Evolutionary conservation across 2,329 filamentous ascomycete species (phyloP).

Genomic region (Fusarium humuli): DNA sequence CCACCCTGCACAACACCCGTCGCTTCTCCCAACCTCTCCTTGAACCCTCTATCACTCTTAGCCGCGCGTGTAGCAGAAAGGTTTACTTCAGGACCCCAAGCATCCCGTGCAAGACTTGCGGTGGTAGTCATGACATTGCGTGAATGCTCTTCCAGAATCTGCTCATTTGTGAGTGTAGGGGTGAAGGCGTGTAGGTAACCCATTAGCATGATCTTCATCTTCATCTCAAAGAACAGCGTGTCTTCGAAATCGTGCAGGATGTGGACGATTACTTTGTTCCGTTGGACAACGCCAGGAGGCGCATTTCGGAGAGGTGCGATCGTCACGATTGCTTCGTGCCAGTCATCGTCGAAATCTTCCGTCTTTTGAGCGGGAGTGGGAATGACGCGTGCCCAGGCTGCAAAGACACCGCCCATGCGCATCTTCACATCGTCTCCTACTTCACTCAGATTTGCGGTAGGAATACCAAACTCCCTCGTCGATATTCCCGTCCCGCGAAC

Average conservation of each 20-base stretch:
- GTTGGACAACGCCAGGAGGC: constrained; percentile 59
- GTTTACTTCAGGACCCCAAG: constrained; percentile 58
- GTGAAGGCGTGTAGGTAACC: constrained; percentile 63
- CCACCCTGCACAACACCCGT: constrained; percentile 64
- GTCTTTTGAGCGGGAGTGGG: constrained; percentile 47
- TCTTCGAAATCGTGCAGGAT: constrained; percentile 64
- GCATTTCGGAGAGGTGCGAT: constrained; percentile 63
- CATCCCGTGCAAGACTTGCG: constrained; percentile 59
- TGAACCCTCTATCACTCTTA: constrained; percentile 56
- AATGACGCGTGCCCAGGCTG: constrained; percentile 69
- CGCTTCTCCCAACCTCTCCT: constrained; percentile 61
- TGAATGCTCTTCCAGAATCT: constrained; percentile 48
- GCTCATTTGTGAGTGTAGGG: constrained; percentile 30
- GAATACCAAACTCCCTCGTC: constrained; percentile 57
- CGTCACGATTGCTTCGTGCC: constrained; percentile 70
- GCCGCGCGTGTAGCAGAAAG: constrained; percentile 53
- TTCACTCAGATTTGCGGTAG: constrained; percentile 65
- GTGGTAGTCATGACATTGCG: constrained; percentile 58
- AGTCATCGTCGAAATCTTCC: constrained; percentile 56
- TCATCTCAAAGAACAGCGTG: constrained; percentile 55
- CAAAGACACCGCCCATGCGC: constrained; percentile 70
- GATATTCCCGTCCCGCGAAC: constrained; percentile 58
- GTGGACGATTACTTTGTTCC: constrained; percentile 65
- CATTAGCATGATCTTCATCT: constrained; percentile 68
- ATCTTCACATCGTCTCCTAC: constrained; percentile 65